Evolutionary conservation across 2,329 filamentous ascomycete species (phyloP), one percentile per base, ranked within the genome.

Genomic region (Blastomyces gilchristii): DNA sequence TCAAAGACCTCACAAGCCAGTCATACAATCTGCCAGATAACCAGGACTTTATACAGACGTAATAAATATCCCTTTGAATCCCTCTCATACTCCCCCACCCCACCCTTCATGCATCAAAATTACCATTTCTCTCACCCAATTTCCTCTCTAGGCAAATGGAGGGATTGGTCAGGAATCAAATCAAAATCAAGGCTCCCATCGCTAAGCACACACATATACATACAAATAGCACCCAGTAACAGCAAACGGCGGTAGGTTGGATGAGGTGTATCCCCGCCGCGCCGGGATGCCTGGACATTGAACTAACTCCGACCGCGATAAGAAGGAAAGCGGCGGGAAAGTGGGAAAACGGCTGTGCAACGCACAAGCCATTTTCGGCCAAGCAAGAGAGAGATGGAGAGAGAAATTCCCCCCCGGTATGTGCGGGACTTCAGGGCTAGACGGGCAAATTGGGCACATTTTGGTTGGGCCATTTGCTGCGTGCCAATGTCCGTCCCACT

Each of bases 401-500:
- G 3, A 37, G 34, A 39, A 57, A 37, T 2, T 47, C 14, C 41
- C 41, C 22, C 41, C 25, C 39, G 1, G 18, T 31, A 43, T 11
- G 16, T 37, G 18, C 9, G 34, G 34, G 34, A 3, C 34, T 9
- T 25, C 34, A 34, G 12, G 34, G 8, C 28, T n/a, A 8, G 39
- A 58, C 25, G 22, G 57, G 57, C 41, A 58, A 5, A 31, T 22
- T 25, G 22, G 11, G 34, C n/a, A 43, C 12, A 58, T 43, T 31
- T 41, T 14, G n/a, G n/a, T 14, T 45, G n/a, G 37, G 12, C 41
- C 41, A 14, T 3, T 45, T 39, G 6, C 7, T 59, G 28, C 16
- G 43, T 18, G 39, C 57, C 25, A 47, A 59, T 47, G 57, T 59
- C 43, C 41, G 57, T 59, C 43, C 41, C 41, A 59, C 57, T 18